Evolutionary conservation across 106 monocot species (phyloP).

Genomic region (Dendrobium nobile): DNA sequence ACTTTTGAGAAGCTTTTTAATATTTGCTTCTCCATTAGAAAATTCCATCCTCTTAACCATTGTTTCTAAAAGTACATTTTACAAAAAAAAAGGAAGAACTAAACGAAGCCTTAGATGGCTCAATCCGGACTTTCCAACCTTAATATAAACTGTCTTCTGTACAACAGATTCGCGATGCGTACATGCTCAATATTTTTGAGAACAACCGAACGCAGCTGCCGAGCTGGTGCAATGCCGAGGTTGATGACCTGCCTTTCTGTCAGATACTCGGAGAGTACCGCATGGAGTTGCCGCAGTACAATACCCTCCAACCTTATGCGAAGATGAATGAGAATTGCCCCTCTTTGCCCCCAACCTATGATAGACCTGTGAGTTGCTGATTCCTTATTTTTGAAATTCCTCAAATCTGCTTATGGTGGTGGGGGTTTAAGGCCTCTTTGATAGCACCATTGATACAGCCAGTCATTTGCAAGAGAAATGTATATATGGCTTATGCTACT

Average conservation of each 20-base stretch:
- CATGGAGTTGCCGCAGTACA: conserved; percentile 88
- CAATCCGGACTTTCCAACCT: background rate
- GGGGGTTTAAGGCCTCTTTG: background rate
- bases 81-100: too few species aligned
- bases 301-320: conserved; percentile 68
- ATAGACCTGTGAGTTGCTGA: conserved; percentile 57
- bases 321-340: conserved; percentile 96
- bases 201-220: conserved; percentile 59
- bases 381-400: background rate
- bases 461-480: background rate
- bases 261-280: conserved; percentile 81
- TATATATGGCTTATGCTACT: background rate
- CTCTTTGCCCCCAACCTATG: conserved; percentile 73
- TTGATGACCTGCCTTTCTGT: conserved; percentile 56
- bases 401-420: background rate
- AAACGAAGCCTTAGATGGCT: too few species aligned
- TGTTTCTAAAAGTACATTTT: too few species aligned
- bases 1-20: too few species aligned
- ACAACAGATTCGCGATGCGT: conserved; percentile 86
- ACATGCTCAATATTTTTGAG: conserved; percentile 87
- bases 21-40: too few species aligned
- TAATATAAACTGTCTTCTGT: background rate
- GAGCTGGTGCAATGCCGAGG: conserved; percentile 60
- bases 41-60: too few species aligned
- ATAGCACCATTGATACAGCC: background rate